Evolutionary conservation across 1,139 yeast species (phyloP).

Genomic region (Candida labiduridarum): DNA sequence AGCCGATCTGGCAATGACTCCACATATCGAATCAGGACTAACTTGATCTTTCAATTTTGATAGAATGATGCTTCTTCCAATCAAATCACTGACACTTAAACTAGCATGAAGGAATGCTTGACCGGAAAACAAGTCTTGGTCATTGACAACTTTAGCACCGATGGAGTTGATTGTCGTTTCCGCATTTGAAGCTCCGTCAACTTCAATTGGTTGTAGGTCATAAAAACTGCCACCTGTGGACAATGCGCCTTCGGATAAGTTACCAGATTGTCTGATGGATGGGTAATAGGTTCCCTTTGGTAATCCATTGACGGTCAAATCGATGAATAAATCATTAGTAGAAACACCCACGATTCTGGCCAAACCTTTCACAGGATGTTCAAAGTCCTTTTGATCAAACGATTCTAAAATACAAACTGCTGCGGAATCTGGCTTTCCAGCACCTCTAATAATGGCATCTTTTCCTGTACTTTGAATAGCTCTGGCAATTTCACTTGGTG

Average conservation of each 20-base stretch:
- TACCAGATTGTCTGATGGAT: constrained; percentile 69
- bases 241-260: constrained; percentile 71
- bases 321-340: constrained; percentile 57
- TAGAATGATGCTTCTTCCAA: constrained; percentile 80
- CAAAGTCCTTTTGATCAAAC: constrained; percentile 50
- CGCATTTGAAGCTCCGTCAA: constrained; percentile 33
- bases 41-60: constrained; percentile 44
- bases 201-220: constrained; percentile 52
- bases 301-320: constrained; percentile 76
- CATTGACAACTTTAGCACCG: constrained; percentile 34
- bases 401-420: constrained; percentile 90
- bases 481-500: constrained; percentile 70
- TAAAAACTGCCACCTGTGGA: constrained; percentile 62
- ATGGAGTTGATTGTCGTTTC: constrained; percentile 40
- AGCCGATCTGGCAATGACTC: constrained; percentile 94
- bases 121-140: constrained; percentile 45
- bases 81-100: constrained; percentile 60
- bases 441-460: constrained; percentile 90
- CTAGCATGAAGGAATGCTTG: constrained; percentile 66
- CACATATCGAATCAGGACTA: constrained; percentile 57
- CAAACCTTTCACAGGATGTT: constrained; percentile 77
- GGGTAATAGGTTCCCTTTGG: constrained; percentile 69
- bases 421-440: constrained; percentile 85
- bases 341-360: constrained; percentile 82
- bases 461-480: constrained; percentile 73